Conservation (phyloP, 768 basidiomycete species). For the Pleurotus sapidus region DNA sequence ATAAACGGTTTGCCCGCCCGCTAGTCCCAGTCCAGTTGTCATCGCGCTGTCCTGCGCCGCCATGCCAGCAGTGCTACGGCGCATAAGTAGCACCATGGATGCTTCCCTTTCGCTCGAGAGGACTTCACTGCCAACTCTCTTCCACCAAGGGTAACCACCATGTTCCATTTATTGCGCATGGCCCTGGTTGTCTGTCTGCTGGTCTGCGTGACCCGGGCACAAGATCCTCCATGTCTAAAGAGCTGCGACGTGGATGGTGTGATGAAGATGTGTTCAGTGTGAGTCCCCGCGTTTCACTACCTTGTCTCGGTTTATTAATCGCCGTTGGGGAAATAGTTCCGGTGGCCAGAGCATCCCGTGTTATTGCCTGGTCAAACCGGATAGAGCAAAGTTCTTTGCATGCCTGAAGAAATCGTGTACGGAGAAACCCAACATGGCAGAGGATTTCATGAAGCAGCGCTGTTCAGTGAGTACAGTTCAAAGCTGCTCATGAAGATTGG, state of each 20-base stretch:
- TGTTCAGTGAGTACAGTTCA: neutral
- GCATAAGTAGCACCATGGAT: neutral
- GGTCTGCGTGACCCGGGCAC: neutral
- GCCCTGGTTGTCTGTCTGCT: neutral
- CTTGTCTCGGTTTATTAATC: too few species aligned
- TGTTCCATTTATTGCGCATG: neutral
- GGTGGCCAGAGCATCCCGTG: neutral
- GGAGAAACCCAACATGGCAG: slow-evolving; percentile 2
- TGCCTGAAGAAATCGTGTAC: slow-evolving; percentile 5
- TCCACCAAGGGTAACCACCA: neutral
- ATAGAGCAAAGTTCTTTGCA: slow-evolving; percentile 2
- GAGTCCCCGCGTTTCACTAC: neutral
- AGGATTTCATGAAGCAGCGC: slow-evolving; percentile 1
- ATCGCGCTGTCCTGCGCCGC: neutral
- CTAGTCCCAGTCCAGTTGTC: neutral
- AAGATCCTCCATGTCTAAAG: slow-evolving; percentile 2
- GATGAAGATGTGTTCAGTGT: slow-evolving; percentile 5
- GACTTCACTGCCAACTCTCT: too few species aligned
- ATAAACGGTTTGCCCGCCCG: neutral
- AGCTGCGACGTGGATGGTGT: slow-evolving; percentile 1
- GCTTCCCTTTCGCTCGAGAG: too few species aligned
- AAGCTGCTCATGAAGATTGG: neutral
- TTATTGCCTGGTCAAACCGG: slow-evolving; percentile 3
- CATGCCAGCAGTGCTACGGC: neutral
- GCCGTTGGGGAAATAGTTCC: neutral